These are phyloP conservation scores for Mycocentrospora acerina DNA, from an alignment of 2,329 filamentous ascomycete species.

Conservation along the genomic window DNA sequence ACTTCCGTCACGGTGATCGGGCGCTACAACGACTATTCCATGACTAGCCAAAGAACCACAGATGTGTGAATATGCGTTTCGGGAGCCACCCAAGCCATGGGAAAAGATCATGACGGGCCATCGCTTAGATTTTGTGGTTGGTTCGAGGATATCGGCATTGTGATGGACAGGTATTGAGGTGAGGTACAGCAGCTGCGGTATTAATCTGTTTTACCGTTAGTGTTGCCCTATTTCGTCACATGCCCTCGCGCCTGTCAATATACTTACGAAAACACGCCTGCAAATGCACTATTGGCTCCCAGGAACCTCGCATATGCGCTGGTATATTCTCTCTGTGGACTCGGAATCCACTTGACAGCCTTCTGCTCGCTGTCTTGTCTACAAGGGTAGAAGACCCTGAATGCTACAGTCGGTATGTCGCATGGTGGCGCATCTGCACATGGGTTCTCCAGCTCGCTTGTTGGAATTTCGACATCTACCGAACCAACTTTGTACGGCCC, in stretches of 20 bases:
- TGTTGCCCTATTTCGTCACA: neutral
- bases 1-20: conserved; percentile 82
- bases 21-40: conserved; percentile 76
- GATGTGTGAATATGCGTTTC: conserved; percentile 84
- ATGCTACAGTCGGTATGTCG: conserved; percentile 70
- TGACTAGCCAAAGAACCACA: conserved; percentile 77
- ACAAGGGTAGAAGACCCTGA: conserved; percentile 76
- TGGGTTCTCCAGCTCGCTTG: conserved; percentile 50
- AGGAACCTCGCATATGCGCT: conserved; percentile 76
- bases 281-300: conserved; percentile 59
- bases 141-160: conserved; percentile 64
- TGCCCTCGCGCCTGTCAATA: neutral
- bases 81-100: conserved; percentile 77
- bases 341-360: conserved; percentile 73
- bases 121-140: conserved; percentile 51
- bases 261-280: conserved; percentile 43
- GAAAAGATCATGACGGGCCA: conserved; percentile 88
- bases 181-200: conserved; percentile 72
- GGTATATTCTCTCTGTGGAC: conserved; percentile 72
- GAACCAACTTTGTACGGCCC: conserved; percentile 79
- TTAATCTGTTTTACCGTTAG: conserved; percentile 51
- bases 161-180: conserved; percentile 71
- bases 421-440: conserved; percentile 56
- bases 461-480: conserved; percentile 77
- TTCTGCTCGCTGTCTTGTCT: conserved; percentile 48